Conservation (phyloP, 805 yeast genomes). For the Kazachstania bromeliacearum region DNA sequence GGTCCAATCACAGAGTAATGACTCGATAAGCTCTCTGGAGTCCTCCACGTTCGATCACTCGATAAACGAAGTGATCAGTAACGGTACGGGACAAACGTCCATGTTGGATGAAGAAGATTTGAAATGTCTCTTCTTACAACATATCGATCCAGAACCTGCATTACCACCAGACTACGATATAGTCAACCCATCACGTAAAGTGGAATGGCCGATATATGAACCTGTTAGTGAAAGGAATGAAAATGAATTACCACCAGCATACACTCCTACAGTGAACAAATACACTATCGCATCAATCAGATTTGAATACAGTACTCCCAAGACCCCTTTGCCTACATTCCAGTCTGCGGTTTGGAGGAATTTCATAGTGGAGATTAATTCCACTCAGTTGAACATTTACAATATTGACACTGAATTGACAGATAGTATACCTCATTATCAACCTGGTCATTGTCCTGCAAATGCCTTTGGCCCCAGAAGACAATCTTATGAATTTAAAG, state of each 20-base stretch:
- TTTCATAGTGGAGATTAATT: conserved; percentile 64
- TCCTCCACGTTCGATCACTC: background rate
- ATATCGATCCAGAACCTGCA: conserved; percentile 33
- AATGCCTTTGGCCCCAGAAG: conserved; percentile 5
- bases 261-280: conserved; percentile 56
- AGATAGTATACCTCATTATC: conserved; percentile 22
- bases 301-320: conserved; percentile 69
- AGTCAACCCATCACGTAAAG: conserved; percentile 16
- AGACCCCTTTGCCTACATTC: conserved; percentile 41
- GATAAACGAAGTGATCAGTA: background rate
- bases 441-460: background rate
- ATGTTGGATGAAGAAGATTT: background rate
- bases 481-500: conserved; percentile 18
- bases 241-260: conserved; percentile 47
- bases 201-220: conserved; percentile 32
- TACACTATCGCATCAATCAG: conserved; percentile 53
- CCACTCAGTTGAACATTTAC: conserved; percentile 75
- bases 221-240: conserved; percentile 27
- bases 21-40: background rate
- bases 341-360: conserved; percentile 61
- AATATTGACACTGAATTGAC: conserved; percentile 31
- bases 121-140: conserved; percentile 14
- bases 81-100: background rate
- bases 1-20: background rate
- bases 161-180: conserved; percentile 25